Conservation (phyloP, 192 early-diverging fungal species). For the Podila clonocystis region DNA sequence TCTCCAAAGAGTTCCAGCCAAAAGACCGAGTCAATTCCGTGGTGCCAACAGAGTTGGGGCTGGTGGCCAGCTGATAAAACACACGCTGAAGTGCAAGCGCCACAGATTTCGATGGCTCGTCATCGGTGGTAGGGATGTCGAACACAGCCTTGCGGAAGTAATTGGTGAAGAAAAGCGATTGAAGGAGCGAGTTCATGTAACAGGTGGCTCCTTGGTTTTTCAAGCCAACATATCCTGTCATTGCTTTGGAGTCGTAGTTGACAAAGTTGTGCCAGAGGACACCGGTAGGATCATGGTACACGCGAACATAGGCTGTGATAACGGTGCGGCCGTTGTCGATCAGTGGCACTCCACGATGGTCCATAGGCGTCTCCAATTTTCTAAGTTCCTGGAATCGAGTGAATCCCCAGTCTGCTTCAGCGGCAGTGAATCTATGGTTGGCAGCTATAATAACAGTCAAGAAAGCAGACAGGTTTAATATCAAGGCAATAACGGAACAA, state of each 20-base stretch:
- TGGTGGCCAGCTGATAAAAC: slow-evolving; percentile 90
- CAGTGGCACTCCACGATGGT: slow-evolving; percentile 62
- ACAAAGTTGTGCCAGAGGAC: slow-evolving; percentile 95
- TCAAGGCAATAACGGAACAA: not conserved
- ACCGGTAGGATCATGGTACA: slow-evolving; percentile 89
- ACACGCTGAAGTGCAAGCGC: slow-evolving; percentile 93
- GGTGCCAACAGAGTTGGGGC: slow-evolving; percentile 81
- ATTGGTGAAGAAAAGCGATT: slow-evolving; percentile 94
- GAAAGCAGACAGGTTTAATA: not conserved
- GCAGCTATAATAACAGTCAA: slow-evolving; percentile 54
- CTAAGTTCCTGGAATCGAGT: slow-evolving; percentile 75
- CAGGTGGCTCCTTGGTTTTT: slow-evolving; percentile 98
- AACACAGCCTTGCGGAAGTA: slow-evolving; percentile 94
- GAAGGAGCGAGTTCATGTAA: slow-evolving; percentile 99
- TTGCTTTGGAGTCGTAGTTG: slow-evolving; percentile 90
- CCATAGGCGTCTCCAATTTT: slow-evolving; percentile 50
- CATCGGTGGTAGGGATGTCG: slow-evolving; percentile 90
- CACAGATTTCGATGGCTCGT: slow-evolving; percentile 87
- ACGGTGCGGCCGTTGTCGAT: slow-evolving; percentile 72
- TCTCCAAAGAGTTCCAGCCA: slow-evolving; percentile 96
- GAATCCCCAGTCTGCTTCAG: slow-evolving; percentile 97
- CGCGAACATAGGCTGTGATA: slow-evolving; percentile 79
- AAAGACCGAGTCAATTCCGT: slow-evolving; percentile 97
- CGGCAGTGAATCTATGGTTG: slow-evolving; percentile 83
- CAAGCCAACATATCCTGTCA: slow-evolving; percentile 93